Base-by-base conservation (phyloP, 257 asterid genomes). In the Rehmannia glutinosa region DNA sequence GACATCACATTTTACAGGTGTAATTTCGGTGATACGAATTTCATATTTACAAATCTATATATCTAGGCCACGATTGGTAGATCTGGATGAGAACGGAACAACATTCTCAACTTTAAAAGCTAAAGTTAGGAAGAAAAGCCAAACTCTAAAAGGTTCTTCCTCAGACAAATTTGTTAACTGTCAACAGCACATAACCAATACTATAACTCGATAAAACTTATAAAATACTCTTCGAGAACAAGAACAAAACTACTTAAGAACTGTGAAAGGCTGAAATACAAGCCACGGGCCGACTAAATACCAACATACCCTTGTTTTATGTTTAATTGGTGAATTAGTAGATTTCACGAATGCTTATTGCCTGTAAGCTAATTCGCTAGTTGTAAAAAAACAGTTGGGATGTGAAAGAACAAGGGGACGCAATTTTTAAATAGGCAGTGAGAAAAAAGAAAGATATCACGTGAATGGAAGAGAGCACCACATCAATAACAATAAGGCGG, bases 191-290 rank as follows among this genome's bases (percentile, higher is more conserved):
- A 64, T 50, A 63, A 47, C 27, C 62, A 39, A 13, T 21, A 9
- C n/a, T n/a, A n/a, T n/a, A n/a, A n/a, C n/a, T n/a, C n/a, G n/a
- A n/a, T n/a, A n/a, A n/a, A n/a, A n/a, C n/a, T n/a, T n/a, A n/a
- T n/a, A n/a, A n/a, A n/a, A n/a, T n/a, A n/a, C 12, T 11, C 24
- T 41, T 66, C 23, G 41, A 66, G 21, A 38, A 73, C 41, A 73
- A 27, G 47, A 21, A 35, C 62, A 49, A 41, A 43, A 38, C 35
- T 41, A 46, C 49, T 45, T 58, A 57, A 42, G 55, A 69, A 49
- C 73, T 58, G 57, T 19, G 27, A 17, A 35, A 8, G 7, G 28
- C 53, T 58, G 19, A 20, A 42, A 38, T 17, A 52, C 17, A 54
- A 49, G 20, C 36, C 70, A 50, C 61, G 33, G 39, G 33, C 52